These are phyloP conservation scores for Fusarium neocosmosporiellum DNA, from an alignment of 2,329 filamentous ascomycete species.

Conservation along the genomic window DNA sequence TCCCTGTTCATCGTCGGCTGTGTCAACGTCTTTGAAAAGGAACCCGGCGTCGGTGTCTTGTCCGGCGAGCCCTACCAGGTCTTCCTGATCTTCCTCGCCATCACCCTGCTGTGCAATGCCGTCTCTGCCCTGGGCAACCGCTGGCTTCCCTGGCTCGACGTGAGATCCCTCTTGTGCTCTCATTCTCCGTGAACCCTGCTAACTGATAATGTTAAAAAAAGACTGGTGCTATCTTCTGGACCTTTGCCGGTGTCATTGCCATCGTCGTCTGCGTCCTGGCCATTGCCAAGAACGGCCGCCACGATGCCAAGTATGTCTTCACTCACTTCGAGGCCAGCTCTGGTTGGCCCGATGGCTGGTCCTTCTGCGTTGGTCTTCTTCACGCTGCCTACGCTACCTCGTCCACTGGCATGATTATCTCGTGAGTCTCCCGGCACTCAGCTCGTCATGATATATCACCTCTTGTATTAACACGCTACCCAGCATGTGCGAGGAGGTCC, in stretches of 20 bases:
- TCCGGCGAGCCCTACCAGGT: conserved; percentile 70
- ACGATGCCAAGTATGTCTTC: conserved; percentile 71
- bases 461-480: conserved; percentile 7
- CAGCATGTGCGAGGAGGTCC: conserved; percentile 80
- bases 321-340: conserved; percentile 75
- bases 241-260: conserved; percentile 75
- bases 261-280: conserved; percentile 72
- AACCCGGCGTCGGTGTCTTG: conserved; percentile 57
- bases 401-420: conserved; percentile 83
- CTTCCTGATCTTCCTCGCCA: conserved; percentile 76
- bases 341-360: conserved; percentile 78
- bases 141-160: conserved; percentile 75
- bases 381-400: conserved; percentile 81
- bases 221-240: conserved; percentile 81
- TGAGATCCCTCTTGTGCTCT: conserved; percentile 54
- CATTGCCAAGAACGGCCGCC: conserved; percentile 76
- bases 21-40: conserved; percentile 65
- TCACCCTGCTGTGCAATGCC: conserved; percentile 72
- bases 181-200: conserved; percentile 3
- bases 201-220: conserved; percentile 41
- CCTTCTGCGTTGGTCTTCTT: conserved; percentile 77
- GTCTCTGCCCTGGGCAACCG: conserved; percentile 76
- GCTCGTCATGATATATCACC: background rate
- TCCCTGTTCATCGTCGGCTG: conserved; percentile 71
- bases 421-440: conserved; percentile 59